A percentile compares a stretch with the other conserved stretches of the same genome.
phyloP scores from a whole-genome alignment of 2,329 filamentous ascomycete genomes.

The Zymoseptoria passerinii region DNA sequence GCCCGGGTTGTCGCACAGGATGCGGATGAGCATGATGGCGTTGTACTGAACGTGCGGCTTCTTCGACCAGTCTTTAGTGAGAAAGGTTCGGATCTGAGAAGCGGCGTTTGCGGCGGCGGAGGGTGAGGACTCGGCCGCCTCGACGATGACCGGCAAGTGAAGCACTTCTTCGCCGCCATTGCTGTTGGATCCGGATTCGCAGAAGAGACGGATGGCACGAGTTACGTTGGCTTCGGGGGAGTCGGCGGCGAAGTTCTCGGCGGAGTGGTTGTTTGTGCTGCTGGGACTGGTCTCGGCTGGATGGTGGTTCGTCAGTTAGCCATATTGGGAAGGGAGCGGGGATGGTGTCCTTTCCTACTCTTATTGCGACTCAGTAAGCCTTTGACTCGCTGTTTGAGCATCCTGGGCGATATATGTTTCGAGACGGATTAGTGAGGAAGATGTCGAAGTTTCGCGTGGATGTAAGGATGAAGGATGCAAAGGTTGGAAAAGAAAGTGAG shows the following conservation, averaged over 20 bases:
- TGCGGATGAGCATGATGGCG: conserved; percentile 88
- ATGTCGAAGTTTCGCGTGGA: neutral
- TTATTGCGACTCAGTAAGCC: conserved; percentile 6
- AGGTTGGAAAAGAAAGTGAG: neutral
- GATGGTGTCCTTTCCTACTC: conserved; percentile 1
- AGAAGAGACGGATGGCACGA: conserved; percentile 66
- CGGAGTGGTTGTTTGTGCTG: conserved; percentile 10
- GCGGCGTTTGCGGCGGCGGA: conserved; percentile 75
- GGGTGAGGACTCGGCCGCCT: conserved; percentile 87
- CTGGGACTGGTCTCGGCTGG: conserved; percentile 3
- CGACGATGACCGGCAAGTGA: conserved; percentile 86
- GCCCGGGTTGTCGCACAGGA: conserved; percentile 86
- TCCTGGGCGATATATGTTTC: neutral
- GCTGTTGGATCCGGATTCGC: conserved; percentile 56
- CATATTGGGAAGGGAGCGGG: neutral
- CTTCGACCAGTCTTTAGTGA: conserved; percentile 57
- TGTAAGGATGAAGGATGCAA: neutral
- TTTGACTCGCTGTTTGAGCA: conserved; percentile 1
- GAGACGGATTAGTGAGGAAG: neutral
- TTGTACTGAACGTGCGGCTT: conserved; percentile 80
- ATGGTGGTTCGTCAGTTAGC: neutral
- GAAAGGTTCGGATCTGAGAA: conserved; percentile 69
- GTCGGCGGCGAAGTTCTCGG: conserved; percentile 27
- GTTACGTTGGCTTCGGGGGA: conserved; percentile 59
- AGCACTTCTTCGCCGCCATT: conserved; percentile 76